Conservation (phyloP, 306 rosid species). For the Styphnolobium japonicum region DNA sequence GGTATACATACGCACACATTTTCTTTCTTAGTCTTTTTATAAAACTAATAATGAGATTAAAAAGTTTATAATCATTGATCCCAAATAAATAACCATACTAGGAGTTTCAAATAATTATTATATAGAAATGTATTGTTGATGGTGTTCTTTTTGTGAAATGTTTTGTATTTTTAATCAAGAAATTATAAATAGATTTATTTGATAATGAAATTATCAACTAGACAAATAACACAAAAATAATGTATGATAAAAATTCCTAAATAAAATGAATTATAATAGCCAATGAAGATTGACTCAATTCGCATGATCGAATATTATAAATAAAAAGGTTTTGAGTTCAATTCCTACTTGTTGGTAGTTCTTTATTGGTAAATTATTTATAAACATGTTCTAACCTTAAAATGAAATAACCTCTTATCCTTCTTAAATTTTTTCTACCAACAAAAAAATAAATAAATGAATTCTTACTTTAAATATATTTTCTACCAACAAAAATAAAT, state of each 20-base stretch:
- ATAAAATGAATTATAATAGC: too few relatives aligned
- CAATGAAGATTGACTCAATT: too few relatives aligned
- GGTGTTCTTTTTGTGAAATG: background rate
- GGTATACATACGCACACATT: background rate
- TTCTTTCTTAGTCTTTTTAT: background rate
- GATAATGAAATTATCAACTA: background rate
- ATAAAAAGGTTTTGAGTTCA: too few relatives aligned
- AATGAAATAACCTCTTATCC: too few relatives aligned
- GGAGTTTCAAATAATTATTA: background rate
- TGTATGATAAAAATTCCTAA: background rate
- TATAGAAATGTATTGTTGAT: background rate
- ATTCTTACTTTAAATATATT: too few relatives aligned
- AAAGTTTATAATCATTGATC: conserved; percentile 13
- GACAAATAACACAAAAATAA: background rate
- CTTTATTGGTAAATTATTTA: too few relatives aligned
- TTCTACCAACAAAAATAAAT: too few relatives aligned
- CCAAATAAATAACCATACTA: background rate
- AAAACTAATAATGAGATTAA: background rate
- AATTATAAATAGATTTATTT: background rate
- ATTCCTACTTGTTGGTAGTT: too few relatives aligned
- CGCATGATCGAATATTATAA: too few relatives aligned
- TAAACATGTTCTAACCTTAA: too few relatives aligned
- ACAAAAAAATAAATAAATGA: too few relatives aligned
- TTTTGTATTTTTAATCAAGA: background rate
- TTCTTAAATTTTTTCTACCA: too few relatives aligned